A percentile compares a stretch with the other conserved stretches of the same genome.
Evolutionary conservation across 225 moss, liverwort and hornwort genomes (phyloP).

Genomic region (Polytrichum commune): DNA sequence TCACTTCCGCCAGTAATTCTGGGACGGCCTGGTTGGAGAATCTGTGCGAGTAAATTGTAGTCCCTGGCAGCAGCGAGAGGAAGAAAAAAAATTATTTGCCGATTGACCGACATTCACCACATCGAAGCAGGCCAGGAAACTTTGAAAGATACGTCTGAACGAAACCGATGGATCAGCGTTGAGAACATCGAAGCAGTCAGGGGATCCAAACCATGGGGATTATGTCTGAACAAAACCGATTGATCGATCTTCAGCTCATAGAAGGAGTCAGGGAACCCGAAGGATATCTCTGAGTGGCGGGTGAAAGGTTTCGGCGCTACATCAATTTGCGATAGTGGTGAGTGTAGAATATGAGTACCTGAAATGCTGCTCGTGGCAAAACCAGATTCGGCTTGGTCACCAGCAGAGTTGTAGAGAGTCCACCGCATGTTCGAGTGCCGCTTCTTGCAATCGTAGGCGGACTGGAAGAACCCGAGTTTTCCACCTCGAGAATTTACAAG

Average conservation of each 20-base stretch:
- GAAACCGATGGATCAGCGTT: no score
- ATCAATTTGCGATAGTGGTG: no score
- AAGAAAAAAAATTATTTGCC: not conserved
- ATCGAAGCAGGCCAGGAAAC: not conserved
- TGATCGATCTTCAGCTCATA: not conserved
- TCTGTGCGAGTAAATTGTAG: conserved; percentile 4
- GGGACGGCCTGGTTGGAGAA: not conserved
- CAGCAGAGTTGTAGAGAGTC: conserved; percentile 18
- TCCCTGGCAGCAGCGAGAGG: not conserved
- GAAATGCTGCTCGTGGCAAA: conserved; percentile 4
- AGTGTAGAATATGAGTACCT: not conserved
- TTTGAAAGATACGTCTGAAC: no score
- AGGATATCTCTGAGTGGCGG: not conserved
- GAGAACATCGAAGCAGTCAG: no score
- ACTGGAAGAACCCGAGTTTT: conserved; percentile 4
- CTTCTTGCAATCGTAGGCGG: not conserved
- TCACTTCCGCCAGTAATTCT: not conserved
- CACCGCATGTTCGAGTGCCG: conserved; percentile 5
- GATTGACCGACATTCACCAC: not conserved
- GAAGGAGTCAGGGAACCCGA: not conserved
- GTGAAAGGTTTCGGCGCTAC: not conserved
- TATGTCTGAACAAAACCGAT: no score
- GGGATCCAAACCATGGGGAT: no score
- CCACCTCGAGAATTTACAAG: not conserved
- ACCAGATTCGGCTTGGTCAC: conserved; percentile 14